Conservation (phyloP, 331 rosid genomes). For the Ulmus americana region DNA sequence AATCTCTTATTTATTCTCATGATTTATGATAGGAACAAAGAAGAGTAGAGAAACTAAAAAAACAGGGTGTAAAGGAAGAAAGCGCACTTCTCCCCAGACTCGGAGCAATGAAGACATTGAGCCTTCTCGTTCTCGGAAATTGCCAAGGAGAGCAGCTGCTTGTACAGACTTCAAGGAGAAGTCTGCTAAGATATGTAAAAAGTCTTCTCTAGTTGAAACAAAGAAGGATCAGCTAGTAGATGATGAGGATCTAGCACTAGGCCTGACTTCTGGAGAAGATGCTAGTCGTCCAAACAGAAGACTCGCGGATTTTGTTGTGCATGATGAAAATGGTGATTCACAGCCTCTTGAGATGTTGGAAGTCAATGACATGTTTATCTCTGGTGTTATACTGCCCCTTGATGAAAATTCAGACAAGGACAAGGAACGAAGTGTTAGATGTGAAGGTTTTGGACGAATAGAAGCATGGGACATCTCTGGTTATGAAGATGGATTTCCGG, state of each 20-base stretch:
- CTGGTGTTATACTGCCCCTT: slow-evolving; percentile 68
- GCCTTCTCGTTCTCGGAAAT: slow-evolving; percentile 44
- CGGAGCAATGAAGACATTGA: slow-evolving; percentile 22
- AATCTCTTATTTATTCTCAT: neutral
- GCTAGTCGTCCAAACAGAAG: slow-evolving; percentile 64
- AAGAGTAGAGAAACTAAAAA: slow-evolving; percentile 26
- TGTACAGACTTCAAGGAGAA: slow-evolving; percentile 60
- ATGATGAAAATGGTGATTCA: slow-evolving; percentile 50
- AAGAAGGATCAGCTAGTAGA: slow-evolving; percentile 59
- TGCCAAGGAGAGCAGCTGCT: slow-evolving; percentile 89
- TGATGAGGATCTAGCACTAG: slow-evolving; percentile 58
- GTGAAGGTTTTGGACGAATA: slow-evolving; percentile 82
- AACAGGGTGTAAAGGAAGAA: slow-evolving; percentile 38
- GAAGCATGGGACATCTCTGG: slow-evolving; percentile 91
- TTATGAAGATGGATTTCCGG: slow-evolving; percentile 78
- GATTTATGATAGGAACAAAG: slow-evolving; percentile 24
- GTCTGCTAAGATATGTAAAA: slow-evolving; percentile 39
- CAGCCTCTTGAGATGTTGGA: slow-evolving; percentile 81
- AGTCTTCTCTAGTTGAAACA: slow-evolving; percentile 45
- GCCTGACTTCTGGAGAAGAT: slow-evolving; percentile 50
- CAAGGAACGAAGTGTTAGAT: slow-evolving; percentile 55
- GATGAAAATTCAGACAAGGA: slow-evolving; percentile 50
- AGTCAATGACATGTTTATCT: slow-evolving; percentile 53
- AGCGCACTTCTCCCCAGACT: slow-evolving; percentile 39
- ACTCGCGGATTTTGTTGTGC: slow-evolving; percentile 65